Conservation (phyloP, 169 alveolate genomes). For the Plasmodium sp. region DNA sequence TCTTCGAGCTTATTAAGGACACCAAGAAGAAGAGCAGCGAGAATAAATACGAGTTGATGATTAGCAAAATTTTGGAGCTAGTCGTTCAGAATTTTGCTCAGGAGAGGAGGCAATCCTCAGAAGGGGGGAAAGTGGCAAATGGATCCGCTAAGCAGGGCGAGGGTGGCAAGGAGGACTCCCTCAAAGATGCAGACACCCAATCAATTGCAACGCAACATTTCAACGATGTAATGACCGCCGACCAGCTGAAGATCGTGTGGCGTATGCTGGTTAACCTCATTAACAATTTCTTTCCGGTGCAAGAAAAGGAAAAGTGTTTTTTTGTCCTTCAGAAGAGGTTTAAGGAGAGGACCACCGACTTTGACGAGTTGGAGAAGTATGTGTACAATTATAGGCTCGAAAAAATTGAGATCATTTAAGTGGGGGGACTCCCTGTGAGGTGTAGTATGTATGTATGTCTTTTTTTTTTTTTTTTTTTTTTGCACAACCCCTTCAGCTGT, state of each 20-base stretch:
- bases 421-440: background rate
- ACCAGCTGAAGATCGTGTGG: slow-evolving; percentile 34
- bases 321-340: slow-evolving; percentile 39
- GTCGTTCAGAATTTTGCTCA: slow-evolving; percentile 30
- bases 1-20: slow-evolving; percentile 38
- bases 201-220: background rate
- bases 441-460: background rate
- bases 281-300: slow-evolving; percentile 48
- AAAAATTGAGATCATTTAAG: slow-evolving; percentile 33
- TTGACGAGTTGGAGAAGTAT: slow-evolving; percentile 58
- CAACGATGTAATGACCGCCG: slow-evolving; percentile 43
- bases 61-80: slow-evolving; percentile 12
- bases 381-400: slow-evolving; percentile 65
- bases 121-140: background rate
- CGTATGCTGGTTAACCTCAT: slow-evolving; percentile 29
- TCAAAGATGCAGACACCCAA: background rate
- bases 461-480: background rate
- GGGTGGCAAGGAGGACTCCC: background rate
- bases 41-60: slow-evolving; percentile 32
- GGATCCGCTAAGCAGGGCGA: background rate
- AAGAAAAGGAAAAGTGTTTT: slow-evolving; percentile 66
- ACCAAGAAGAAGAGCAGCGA: slow-evolving; percentile 37
- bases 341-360: slow-evolving; percentile 30
- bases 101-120: background rate
- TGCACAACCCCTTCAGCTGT: background rate